These are phyloP conservation scores for Claviceps paspali DNA, from an alignment of 2,329 filamentous ascomycete genomes.

Conservation along the genomic window DNA sequence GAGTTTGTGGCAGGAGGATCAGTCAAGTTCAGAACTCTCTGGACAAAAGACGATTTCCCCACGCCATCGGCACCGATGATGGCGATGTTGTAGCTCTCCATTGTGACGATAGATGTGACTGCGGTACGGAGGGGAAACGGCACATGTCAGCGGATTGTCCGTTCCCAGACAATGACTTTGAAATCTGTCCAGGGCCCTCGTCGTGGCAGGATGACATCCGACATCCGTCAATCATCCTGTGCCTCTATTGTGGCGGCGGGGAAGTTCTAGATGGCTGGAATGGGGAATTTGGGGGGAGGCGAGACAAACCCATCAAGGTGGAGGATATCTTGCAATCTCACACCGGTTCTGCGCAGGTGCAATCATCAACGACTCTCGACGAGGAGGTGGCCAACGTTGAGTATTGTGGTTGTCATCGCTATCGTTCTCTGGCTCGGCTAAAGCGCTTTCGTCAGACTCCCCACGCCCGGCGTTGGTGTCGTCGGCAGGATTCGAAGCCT, in stretches of 20 bases:
- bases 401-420: conserved; percentile 24
- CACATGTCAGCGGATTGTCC: conserved; percentile 4
- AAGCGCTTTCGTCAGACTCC: conserved; percentile 11
- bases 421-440: conserved; percentile 14
- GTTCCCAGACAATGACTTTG: conserved; percentile 2
- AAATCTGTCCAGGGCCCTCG: not conserved
- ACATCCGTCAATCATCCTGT: no score
- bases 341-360: conserved; percentile 20
- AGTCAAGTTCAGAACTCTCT: conserved; percentile 42
- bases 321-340: conserved; percentile 13
- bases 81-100: conserved; percentile 50
- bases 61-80: conserved; percentile 51
- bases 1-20: conserved; percentile 37
- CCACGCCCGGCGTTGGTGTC: conserved; percentile 13
- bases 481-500: conserved; percentile 23
- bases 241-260: no score
- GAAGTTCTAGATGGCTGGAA: no score
- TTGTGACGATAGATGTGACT: conserved; percentile 17
- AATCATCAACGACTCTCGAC: conserved; percentile 33
- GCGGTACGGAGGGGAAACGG: conserved; percentile 10
- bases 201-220: not conserved
- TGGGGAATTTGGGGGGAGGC: no score
- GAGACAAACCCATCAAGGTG: conserved; percentile 1
- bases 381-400: conserved; percentile 28
- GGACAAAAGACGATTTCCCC: conserved; percentile 54